Conservation (phyloP, 1,139 yeast species). For the Magnusiomyces magnusii region DNA sequence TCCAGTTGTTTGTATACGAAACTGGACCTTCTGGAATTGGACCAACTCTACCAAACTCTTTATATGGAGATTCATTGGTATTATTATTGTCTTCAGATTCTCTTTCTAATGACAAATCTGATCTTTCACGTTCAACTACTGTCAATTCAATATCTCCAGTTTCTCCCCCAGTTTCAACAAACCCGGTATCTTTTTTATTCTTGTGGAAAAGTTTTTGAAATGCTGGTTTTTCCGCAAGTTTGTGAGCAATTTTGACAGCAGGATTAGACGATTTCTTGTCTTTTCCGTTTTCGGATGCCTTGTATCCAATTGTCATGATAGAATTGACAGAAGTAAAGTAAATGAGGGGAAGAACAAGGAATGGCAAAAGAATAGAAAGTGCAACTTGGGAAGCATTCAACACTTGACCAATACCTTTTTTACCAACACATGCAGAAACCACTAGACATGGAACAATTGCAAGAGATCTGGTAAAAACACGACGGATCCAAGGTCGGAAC, state of each 20-base stretch:
- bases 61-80: not conserved
- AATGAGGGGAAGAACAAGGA: slow-evolving; percentile 68
- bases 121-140: not conserved
- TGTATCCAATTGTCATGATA: slow-evolving; percentile 47
- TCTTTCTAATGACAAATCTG: not conserved
- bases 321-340: slow-evolving; percentile 60
- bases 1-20: slow-evolving; percentile 46
- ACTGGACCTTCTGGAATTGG: slow-evolving; percentile 9
- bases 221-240: slow-evolving; percentile 2
- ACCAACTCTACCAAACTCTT: not conserved
- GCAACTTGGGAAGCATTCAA: slow-evolving; percentile 75
- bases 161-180: not conserved
- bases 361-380: slow-evolving; percentile 62
- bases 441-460: slow-evolving; percentile 86
- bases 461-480: slow-evolving; percentile 72
- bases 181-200: not conserved
- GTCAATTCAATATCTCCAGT: not conserved
- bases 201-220: not conserved
- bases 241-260: not conserved
- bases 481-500: slow-evolving; percentile 76
- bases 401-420: slow-evolving; percentile 75
- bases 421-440: slow-evolving; percentile 70
- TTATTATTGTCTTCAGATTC: not conserved
- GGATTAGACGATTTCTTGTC: slow-evolving; percentile 34
- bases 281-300: not conserved